Conservation (phyloP, 2,329 filamentous ascomycete species). For the Leptoxyphium fumago region DNA sequence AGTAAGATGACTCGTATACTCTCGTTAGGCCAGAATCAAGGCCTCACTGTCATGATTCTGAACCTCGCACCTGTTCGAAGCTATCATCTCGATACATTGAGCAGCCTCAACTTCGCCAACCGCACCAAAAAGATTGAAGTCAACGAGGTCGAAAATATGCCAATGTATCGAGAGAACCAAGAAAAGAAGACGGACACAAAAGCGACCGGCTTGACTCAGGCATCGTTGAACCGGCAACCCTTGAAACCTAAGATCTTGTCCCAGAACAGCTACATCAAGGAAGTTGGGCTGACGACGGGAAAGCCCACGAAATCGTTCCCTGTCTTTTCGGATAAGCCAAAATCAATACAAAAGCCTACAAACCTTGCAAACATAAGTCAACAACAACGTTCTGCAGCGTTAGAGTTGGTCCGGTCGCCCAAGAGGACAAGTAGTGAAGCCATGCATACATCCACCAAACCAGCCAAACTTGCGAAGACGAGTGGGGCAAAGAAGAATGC, state of each 20-base stretch:
- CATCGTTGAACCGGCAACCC: constrained; percentile 50
- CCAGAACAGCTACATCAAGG: constrained; percentile 47
- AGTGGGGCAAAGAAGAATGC: constrained; percentile 17
- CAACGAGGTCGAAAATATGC: constrained; percentile 87
- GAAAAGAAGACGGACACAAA: constrained; percentile 25
- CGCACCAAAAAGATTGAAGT: constrained; percentile 93
- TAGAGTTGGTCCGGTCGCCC: constrained; percentile 13
- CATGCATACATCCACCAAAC: constrained; percentile 21
- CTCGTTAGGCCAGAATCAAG: constrained; percentile 84
- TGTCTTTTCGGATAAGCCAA: constrained; percentile 67
- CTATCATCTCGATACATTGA: constrained; percentile 86
- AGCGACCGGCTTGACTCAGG: constrained; percentile 20
- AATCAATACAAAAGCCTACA: constrained; percentile 22
- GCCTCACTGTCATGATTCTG: constrained; percentile 89
- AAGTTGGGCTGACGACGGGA: constrained; percentile 36
- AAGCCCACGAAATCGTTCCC: constrained; percentile 74
- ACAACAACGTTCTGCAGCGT: constrained; percentile 6
- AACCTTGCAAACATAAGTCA: constrained; percentile 14
- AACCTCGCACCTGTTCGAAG: constrained; percentile 84
- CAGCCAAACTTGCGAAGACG: constrained; percentile 24
- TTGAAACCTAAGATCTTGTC: constrained; percentile 61
- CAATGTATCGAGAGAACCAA: constrained; percentile 46
- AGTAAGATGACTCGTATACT: constrained; percentile 96
- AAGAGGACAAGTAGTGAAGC: constrained; percentile 32
- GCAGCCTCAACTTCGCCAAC: constrained; percentile 87